Evolutionary conservation across 768 basidiomycete genomes (phyloP), one percentile per base, ranked within the genome.

Genomic region (Porpolomopsis calyptriformis): DNA sequence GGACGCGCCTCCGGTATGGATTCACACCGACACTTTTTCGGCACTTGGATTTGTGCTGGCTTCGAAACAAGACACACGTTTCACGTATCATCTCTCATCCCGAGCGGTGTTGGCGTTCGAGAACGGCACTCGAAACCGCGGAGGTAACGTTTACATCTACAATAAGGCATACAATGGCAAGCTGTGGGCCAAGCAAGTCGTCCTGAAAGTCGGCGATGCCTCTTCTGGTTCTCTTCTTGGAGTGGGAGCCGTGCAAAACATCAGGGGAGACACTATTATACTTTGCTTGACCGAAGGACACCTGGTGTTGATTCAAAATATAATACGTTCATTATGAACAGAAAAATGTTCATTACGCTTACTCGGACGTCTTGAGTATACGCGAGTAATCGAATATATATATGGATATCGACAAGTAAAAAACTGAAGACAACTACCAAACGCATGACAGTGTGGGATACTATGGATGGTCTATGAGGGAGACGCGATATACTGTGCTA

Each of bases 41-140:
- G 94, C 92, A 0, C 73, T 99, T 20, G 76, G 90, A 1, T 99
- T 97, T 58, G 94, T 99, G 33, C 70, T 99, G 41, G 90, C 90
- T 7, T 90, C 88, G 10, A 97, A 97, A 59, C 80, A 78, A 23
- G 90, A 97, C 60, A 80, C 85, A 1, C 78, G 89, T 16, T 91
- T 93, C 64, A 86, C 87, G 1, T 76, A 84, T 56, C 91, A 97
- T 56, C 62, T 78, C 26, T 61, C 72, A 0, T 62, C 63, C 1
- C 60, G 68, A 35, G 71, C 71, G 4, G 80, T 87, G 2, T 66
- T 90, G 39, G 90, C 90, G 0, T 92, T 97, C 53, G 93, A 97
- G 62, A 79, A 79, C 49, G 88, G 85, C 9, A 58, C 72, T 1
- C 64, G 67, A 26, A 74, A 76, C 47, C 74, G 78, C 22, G 81